phyloP scores from a whole-genome alignment of 2,329 filamentous ascomycete species.

The Pseudogymnoascus sp. region DNA sequence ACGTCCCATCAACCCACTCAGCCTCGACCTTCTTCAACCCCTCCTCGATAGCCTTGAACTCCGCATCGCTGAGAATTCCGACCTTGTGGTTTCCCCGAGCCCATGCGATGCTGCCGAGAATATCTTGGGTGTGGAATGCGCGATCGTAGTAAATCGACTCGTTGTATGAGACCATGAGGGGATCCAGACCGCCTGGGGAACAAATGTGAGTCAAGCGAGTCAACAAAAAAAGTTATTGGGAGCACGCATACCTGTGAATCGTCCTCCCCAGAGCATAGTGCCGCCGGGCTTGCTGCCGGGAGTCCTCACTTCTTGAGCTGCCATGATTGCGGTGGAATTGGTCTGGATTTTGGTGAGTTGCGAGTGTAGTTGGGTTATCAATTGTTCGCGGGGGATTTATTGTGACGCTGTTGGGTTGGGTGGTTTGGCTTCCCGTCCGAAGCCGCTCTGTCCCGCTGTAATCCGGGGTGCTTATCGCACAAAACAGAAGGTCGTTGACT shows the following conservation, averaged over 20 bases:
- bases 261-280: constrained; percentile 50
- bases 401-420: not conserved
- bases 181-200: constrained; percentile 63
- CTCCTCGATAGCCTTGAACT: constrained; percentile 64
- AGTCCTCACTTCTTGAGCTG: constrained; percentile 21
- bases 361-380: not conserved
- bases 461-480: constrained; percentile 3
- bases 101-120: constrained; percentile 71
- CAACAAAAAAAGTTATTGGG: not conserved
- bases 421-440: not conserved
- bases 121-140: constrained; percentile 70
- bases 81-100: constrained; percentile 69
- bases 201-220: constrained; percentile 12
- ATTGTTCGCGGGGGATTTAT: not conserved
- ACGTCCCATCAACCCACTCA: constrained; percentile 44
- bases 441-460: constrained; percentile 1
- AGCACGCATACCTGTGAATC: constrained; percentile 43
- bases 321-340: constrained; percentile 18
- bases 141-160: constrained; percentile 72
- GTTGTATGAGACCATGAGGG: constrained; percentile 81
- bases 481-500: not conserved
- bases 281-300: constrained; percentile 24
- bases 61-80: constrained; percentile 62
- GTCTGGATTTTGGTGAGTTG: not conserved
- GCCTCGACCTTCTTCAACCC: constrained; percentile 52